Conservation (phyloP, 2,329 filamentous ascomycete genomes). For the Colletotrichum sp. region DNA sequence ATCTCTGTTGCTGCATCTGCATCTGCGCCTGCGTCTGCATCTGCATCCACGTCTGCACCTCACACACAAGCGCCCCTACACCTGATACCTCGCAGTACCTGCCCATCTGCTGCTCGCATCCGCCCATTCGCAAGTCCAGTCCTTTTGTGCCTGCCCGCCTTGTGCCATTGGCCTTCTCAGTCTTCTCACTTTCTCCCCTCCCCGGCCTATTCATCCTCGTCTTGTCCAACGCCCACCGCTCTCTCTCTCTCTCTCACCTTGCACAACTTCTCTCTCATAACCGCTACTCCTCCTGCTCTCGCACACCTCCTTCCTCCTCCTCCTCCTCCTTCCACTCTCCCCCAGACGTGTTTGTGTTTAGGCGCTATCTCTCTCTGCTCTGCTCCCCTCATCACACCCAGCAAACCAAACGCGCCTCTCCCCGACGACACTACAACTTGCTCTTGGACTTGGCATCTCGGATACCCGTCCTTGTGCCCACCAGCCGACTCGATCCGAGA, state of each 20-base stretch:
- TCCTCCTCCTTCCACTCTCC: neutral
- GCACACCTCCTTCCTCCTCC: neutral
- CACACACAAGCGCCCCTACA: neutral
- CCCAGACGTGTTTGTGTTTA: neutral
- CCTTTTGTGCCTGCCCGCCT: neutral
- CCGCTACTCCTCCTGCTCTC: neutral
- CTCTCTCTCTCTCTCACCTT: neutral
- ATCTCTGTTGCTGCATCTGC: conserved; percentile 1
- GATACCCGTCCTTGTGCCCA: neutral
- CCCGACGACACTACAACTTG: neutral
- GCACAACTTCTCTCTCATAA: conserved; percentile 7
- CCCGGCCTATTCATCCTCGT: neutral
- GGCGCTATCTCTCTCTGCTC: neutral
- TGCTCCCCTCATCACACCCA: neutral
- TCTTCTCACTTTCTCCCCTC: neutral
- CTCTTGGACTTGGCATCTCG: neutral
- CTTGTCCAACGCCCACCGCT: neutral
- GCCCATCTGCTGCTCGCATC: neutral
- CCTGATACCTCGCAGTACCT: neutral
- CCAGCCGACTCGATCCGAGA: neutral
- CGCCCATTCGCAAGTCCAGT: neutral
- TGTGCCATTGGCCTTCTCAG: neutral
- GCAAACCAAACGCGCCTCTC: neutral
- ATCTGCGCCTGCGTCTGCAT: neutral
- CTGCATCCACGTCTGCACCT: neutral